Evolutionary conservation across 2,329 filamentous ascomycete genomes (phyloP), one percentile per base, ranked within the genome.

Genomic region (Geosmithia putterillii): DNA sequence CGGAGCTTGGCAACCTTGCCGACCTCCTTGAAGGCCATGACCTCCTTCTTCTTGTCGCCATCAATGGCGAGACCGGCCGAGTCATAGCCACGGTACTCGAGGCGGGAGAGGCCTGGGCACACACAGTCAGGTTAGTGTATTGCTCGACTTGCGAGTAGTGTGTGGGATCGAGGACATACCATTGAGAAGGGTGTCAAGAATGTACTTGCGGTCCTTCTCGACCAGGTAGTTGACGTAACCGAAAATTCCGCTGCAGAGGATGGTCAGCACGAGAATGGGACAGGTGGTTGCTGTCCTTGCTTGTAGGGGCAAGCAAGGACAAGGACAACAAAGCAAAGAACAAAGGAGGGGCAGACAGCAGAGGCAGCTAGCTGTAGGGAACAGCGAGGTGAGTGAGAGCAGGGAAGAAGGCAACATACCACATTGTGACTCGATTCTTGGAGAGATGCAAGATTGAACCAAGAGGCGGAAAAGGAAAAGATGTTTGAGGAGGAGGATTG

Each of bases 151-250:
- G 35, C 15, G 14, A 17, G 41, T 25, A 46, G 45, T 40, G 47
- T 45, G 40, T 46, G 42, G 51, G 53, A 54, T 48, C 50, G 50
- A 55, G 21, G 20, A 70, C 81, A 66, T 68, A 88, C 88, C 90
- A 73, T 96, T 95, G 65, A 95, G 84, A 55, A 98, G 76, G 50
- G 90, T 96, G 64, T 95, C 82, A 61, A 96, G 76, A 65, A 96
- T 94, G 71, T 84, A 94, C 69, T 86, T 89, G 65, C 92, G 81
- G 73, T 96, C 90, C 79, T 94, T 95, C 77, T 96, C 92, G 64
- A 96, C 88, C 64, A 96, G 74, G 71, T 96, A 96, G 74, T 96
- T 96, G 73, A 96, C 86, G 76, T 96, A 96, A 58, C 90, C 90
- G 72, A 96, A 94, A 69, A 92, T 94, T 66, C 86, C 86, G 81